Evolutionary conservation across 495 filamentous ascomycete genomes (phyloP).

Genomic region (Tuber aestivum): DNA sequence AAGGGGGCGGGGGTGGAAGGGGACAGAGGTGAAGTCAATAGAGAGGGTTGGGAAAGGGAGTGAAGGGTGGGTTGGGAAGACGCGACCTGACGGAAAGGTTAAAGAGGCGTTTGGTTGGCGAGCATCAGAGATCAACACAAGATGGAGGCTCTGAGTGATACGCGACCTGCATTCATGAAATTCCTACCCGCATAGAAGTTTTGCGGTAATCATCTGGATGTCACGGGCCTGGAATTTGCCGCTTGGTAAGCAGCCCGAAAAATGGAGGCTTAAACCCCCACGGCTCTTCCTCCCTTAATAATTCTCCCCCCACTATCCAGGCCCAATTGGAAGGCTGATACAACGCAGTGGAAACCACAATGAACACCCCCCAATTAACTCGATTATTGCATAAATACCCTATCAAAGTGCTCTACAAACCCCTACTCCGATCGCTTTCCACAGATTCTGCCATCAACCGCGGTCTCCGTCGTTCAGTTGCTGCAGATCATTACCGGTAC

Average conservation of each 20-base stretch:
- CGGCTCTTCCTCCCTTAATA: neutral
- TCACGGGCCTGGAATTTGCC: neutral
- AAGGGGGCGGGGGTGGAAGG: neutral
- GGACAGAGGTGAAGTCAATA: neutral
- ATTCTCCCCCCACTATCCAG: neutral
- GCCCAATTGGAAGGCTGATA: neutral
- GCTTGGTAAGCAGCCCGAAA: neutral
- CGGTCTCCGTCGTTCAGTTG: constrained; percentile 48
- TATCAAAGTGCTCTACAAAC: neutral
- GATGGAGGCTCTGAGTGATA: neutral
- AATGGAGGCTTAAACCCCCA: neutral
- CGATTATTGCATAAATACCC: neutral
- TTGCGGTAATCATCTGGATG: neutral
- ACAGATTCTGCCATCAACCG: constrained; percentile 54
- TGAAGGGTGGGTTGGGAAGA: neutral
- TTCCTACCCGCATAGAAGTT: neutral
- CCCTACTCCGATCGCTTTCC: constrained; percentile 48
- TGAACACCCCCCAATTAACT: neutral
- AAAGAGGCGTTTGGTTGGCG: neutral
- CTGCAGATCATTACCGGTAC: constrained; percentile 15
- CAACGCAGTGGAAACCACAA: neutral
- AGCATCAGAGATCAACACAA: neutral
- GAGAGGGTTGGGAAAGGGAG: neutral
- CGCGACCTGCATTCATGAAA: neutral
- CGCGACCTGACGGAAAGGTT: neutral